Evolutionary conservation across 768 basidiomycete species (phyloP).

Genomic region (Gymnopilus dilepis): DNA sequence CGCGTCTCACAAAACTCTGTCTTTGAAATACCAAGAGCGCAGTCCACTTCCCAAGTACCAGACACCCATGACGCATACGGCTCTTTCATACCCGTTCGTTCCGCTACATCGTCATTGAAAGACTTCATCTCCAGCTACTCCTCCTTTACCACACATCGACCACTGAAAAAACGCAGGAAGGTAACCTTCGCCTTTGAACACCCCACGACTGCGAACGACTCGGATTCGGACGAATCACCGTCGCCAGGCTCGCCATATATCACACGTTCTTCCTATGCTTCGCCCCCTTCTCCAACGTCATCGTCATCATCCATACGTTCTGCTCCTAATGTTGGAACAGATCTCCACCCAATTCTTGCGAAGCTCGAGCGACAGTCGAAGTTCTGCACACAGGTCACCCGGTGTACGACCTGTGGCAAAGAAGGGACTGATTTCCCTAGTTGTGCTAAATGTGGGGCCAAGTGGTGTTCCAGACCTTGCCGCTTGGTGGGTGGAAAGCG

Average conservation of each 20-base stretch:
- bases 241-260: conserved; percentile 27
- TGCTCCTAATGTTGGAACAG: conserved; percentile 12
- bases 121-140: conserved; percentile 23
- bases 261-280: conserved; percentile 24
- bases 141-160: conserved; percentile 17
- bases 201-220: conserved; percentile 23
- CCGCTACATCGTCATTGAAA: conserved; percentile 30
- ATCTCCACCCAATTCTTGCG: conserved; percentile 54
- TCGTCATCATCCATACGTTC: conserved; percentile 19
- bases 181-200: conserved; percentile 29
- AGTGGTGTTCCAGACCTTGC: conserved; percentile 71
- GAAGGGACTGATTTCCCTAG: conserved; percentile 60
- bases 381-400: conserved; percentile 43
- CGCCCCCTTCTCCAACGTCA: conserved; percentile 27
- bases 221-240: conserved; percentile 19
- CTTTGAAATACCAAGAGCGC: conserved; percentile 31
- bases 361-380: conserved; percentile 57
- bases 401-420: conserved; percentile 60
- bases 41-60: conserved; percentile 27
- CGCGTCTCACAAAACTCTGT: conserved; percentile 22
- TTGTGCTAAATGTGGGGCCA: conserved; percentile 61
- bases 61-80: conserved; percentile 31
- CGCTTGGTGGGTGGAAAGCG: conserved; percentile 56
- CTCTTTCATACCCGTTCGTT: conserved; percentile 34
- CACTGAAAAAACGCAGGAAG: conserved; percentile 23